A percentile compares a stretch with the other conserved stretches of the same genome.
Evolutionary conservation across 495 filamentous ascomycete species (phyloP).

Genomic region (Aspergillus haitiensis): DNA sequence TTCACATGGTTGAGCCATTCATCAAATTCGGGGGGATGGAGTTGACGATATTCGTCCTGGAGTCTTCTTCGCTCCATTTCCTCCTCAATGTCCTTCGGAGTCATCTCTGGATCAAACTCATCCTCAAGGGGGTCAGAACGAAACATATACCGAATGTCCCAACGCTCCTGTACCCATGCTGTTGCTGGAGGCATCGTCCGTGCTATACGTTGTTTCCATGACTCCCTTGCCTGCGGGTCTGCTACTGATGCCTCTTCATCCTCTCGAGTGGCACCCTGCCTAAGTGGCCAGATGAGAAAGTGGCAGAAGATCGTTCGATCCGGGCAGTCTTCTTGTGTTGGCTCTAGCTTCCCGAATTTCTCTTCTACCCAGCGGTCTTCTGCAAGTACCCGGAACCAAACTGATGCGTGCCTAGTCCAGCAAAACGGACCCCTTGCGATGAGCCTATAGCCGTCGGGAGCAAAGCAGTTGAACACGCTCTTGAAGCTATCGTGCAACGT

Average conservation of each 20-base stretch:
- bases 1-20: not conserved
- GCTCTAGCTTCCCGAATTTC: not conserved
- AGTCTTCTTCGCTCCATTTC: not conserved
- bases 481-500: not conserved
- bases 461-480: not conserved
- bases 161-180: not conserved
- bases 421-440: not conserved
- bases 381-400: not conserved
- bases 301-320: conserved; percentile 1
- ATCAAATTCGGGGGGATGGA: not conserved
- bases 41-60: not conserved
- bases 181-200: not conserved
- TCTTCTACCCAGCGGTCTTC: conserved; percentile 3
- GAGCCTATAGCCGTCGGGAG: not conserved
- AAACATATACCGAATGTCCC: not conserved
- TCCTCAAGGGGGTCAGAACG: not conserved
- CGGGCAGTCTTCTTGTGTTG: not conserved
- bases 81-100: not conserved
- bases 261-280: not conserved
- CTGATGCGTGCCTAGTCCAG: not conserved
- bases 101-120: not conserved
- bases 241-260: not conserved
- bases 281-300: not conserved
- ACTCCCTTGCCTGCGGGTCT: not conserved
- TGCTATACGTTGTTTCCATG: not conserved